Conservation (phyloP, 257 asterid genomes). For the Capsicum baccatum region DNA sequence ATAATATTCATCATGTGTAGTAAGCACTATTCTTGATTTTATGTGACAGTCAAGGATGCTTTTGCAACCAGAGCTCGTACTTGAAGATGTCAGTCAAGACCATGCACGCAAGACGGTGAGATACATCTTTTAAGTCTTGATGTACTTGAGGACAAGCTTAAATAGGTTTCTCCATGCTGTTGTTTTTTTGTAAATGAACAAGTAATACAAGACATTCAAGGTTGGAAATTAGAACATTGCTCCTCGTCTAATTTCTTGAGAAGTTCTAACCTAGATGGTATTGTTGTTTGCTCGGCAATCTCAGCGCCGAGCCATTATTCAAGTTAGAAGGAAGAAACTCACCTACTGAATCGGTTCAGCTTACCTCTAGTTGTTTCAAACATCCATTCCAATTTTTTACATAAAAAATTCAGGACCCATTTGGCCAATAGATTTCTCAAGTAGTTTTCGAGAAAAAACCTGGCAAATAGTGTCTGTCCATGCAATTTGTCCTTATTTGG, state of each 20-base stretch:
- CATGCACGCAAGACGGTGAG: conserved; percentile 98
- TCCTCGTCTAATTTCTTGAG: background rate
- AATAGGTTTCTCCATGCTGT: background rate
- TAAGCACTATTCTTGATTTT: conserved; percentile 26
- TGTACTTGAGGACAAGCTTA: background rate
- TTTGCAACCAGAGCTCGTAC: conserved; percentile 87
- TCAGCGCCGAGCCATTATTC: background rate
- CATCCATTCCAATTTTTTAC: background rate
- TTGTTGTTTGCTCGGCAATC: conserved; percentile 15
- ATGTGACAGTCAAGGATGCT: conserved; percentile 91
- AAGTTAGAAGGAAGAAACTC: background rate
- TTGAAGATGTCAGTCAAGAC: conserved; percentile 98
- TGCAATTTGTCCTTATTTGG: too few relatives aligned
- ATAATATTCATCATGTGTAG: conserved; percentile 8
- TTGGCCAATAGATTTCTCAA: too few relatives aligned
- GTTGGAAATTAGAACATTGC: background rate
- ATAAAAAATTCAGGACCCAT: background rate
- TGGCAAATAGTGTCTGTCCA: too few relatives aligned
- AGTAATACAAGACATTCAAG: background rate
- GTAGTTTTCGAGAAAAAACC: too few relatives aligned
- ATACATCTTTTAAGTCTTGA: conserved; percentile 25
- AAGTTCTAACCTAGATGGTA: background rate
- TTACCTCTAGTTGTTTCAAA: background rate
- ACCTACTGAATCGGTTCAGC: conserved; percentile 13
- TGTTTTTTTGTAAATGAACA: background rate